These are phyloP conservation scores for Veloboletus limbatus DNA, from an alignment of 1,284 basidiomycete genomes.

Conservation along the genomic window DNA sequence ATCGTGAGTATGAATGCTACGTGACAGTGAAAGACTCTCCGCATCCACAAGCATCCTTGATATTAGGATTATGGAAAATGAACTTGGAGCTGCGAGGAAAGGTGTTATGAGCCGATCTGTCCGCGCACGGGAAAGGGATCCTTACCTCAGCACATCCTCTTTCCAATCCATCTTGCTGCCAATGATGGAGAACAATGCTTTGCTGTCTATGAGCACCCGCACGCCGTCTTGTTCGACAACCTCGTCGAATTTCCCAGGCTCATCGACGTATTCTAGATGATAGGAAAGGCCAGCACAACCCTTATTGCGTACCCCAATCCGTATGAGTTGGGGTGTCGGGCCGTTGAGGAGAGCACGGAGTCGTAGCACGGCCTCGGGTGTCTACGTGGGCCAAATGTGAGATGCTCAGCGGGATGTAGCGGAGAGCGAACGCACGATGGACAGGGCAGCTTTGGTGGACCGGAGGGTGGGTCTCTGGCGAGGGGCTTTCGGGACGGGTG, in stretches of 20 bases:
- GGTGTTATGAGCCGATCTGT: slow-evolving; percentile 3
- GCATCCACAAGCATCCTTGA: slow-evolving; percentile 92
- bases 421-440: slow-evolving; percentile 60
- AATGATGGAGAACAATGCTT: slow-evolving; percentile 97
- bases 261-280: slow-evolving; percentile 94
- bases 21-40: slow-evolving; percentile 83
- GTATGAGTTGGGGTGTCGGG: slow-evolving; percentile 88
- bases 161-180: slow-evolving; percentile 99
- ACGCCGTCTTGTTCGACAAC: slow-evolving; percentile 96
- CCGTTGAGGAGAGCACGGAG: slow-evolving; percentile 69
- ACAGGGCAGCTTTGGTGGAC: slow-evolving; percentile 79
- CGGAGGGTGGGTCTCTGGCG: slow-evolving; percentile 65
- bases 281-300: slow-evolving; percentile 99
- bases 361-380: slow-evolving; percentile 75
- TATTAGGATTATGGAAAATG: slow-evolving; percentile 87
- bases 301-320: slow-evolving; percentile 95
- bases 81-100: slow-evolving; percentile 71
- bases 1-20: slow-evolving; percentile 22
- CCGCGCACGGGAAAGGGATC: slow-evolving; percentile 9
- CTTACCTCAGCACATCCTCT: slow-evolving; percentile 84
- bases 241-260: slow-evolving; percentile 93
- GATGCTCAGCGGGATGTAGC: neutral
- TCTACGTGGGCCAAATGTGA: slow-evolving; percentile 60
- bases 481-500: slow-evolving; percentile 60
- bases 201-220: slow-evolving; percentile 92